These are phyloP conservation scores for Nigrograna mackinnonii DNA, from an alignment of 2,329 filamentous ascomycete species.

Conservation along the genomic window DNA sequence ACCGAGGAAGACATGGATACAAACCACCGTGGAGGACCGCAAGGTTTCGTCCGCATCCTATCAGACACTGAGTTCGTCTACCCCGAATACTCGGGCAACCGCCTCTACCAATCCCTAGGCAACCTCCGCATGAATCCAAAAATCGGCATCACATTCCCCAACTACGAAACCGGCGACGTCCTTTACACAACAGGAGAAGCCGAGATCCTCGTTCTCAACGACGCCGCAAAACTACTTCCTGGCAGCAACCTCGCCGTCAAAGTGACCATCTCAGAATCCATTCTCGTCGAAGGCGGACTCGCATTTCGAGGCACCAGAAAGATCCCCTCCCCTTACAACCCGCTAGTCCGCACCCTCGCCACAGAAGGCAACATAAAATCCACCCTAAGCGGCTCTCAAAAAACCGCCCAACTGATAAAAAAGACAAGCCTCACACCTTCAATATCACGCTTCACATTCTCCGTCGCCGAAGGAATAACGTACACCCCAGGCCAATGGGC, in stretches of 20 bases:
- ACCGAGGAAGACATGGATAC: slow-evolving; percentile 73
- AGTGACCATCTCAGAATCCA: slow-evolving; percentile 63
- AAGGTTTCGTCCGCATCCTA: slow-evolving; percentile 73
- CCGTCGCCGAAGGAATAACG: slow-evolving; percentile 41
- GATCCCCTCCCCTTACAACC: slow-evolving; percentile 78
- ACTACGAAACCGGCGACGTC: slow-evolving; percentile 73
- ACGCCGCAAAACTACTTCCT: slow-evolving; percentile 66
- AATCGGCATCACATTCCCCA: slow-evolving; percentile 72
- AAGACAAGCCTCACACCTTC: slow-evolving; percentile 67
- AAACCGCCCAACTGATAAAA: slow-evolving; percentile 49
- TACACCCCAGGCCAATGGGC: slow-evolving; percentile 78
- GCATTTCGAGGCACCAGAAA: slow-evolving; percentile 66
- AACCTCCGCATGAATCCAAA: slow-evolving; percentile 71
- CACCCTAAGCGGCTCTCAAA: slow-evolving; percentile 3
- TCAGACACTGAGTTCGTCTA: slow-evolving; percentile 69
- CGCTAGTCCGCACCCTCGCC: slow-evolving; percentile 66
- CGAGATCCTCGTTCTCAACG: slow-evolving; percentile 66
- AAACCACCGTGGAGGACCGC: slow-evolving; percentile 76
- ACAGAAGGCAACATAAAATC: slow-evolving; percentile 56
- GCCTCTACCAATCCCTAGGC: slow-evolving; percentile 81
- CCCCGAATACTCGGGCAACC: slow-evolving; percentile 84
- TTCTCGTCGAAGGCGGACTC: slow-evolving; percentile 67
- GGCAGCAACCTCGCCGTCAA: slow-evolving; percentile 74
- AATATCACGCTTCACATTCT: slow-evolving; percentile 68
- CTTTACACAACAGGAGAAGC: slow-evolving; percentile 75